Percentiles rank a stretch among this genome's conserved stretches.
These are phyloP conservation scores for Clarireedia monteithiana DNA, from an alignment of 2,329 filamentous ascomycete species.

Conservation along the genomic window DNA sequence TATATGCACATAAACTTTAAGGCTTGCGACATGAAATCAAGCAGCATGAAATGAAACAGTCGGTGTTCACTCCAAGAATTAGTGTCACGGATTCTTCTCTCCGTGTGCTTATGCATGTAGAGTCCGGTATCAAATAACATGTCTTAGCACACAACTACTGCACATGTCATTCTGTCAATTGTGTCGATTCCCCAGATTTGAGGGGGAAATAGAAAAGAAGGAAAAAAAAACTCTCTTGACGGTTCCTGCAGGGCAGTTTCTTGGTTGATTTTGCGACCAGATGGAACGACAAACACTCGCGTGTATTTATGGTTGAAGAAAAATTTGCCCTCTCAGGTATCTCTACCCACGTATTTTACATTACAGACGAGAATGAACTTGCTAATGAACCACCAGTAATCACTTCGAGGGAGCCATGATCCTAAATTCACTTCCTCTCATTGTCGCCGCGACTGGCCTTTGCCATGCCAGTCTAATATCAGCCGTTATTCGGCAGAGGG, in stretches of 20 bases:
- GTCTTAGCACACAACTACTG: too few relatives aligned
- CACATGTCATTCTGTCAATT: neutral
- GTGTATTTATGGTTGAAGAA: neutral
- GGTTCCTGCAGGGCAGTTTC: neutral
- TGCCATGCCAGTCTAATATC: constrained; percentile 1
- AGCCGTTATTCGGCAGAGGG: neutral
- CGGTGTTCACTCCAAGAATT: too few relatives aligned
- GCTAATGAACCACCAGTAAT: neutral
- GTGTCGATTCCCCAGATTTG: neutral
- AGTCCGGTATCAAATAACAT: too few relatives aligned
- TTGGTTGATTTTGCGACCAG: neutral
- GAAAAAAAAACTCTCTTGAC: neutral
- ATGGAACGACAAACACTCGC: neutral
- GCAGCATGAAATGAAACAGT: too few relatives aligned
- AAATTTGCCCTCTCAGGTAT: neutral
- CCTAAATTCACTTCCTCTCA: neutral
- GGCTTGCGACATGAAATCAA: too few relatives aligned
- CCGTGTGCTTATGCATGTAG: too few relatives aligned
- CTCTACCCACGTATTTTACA: neutral
- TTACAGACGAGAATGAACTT: neutral
- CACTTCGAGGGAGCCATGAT: neutral
- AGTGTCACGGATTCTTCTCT: too few relatives aligned
- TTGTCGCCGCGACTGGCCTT: constrained; percentile 2
- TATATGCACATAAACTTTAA: neutral
- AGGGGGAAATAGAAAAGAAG: neutral